Evolutionary conservation across 2,329 filamentous ascomycete genomes (phyloP).

Genomic region (Penicillium sp.): DNA sequence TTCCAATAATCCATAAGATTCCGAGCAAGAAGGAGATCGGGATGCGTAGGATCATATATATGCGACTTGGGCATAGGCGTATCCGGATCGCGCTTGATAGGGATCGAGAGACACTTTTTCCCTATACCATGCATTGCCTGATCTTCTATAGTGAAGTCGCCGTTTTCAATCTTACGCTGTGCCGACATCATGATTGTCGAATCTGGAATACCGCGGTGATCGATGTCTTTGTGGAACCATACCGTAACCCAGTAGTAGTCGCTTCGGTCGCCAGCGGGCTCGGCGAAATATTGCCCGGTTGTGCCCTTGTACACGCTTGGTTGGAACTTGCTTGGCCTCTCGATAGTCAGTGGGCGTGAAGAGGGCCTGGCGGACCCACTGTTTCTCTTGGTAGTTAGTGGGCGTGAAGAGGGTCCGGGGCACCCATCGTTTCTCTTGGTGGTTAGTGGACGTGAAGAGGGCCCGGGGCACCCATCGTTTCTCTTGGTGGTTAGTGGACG

Average conservation of each 20-base stretch:
- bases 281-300: neutral
- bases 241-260: conserved; percentile 6
- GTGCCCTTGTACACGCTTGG: neutral
- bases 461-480: too few relatives aligned
- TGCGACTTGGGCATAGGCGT: neutral
- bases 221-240: neutral
- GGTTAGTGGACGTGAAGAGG: neutral
- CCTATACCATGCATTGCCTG: neutral
- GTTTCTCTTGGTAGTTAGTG: neutral
- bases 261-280: neutral
- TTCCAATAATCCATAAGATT: neutral
- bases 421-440: neutral
- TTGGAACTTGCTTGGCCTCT: neutral
- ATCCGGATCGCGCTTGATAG: neutral
- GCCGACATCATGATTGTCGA: neutral
- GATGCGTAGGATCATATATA: neutral
- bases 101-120: neutral
- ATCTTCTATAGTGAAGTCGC: neutral
- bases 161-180: neutral
- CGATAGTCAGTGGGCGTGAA: neutral
- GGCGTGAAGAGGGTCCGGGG: rapidly evolving
- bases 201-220: neutral
- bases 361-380: too few relatives aligned
- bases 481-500: neutral
- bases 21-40: neutral